These are phyloP conservation scores for Monilinia fructigena DNA, from an alignment of 2,329 filamentous ascomycete genomes.

Conservation along the genomic window DNA sequence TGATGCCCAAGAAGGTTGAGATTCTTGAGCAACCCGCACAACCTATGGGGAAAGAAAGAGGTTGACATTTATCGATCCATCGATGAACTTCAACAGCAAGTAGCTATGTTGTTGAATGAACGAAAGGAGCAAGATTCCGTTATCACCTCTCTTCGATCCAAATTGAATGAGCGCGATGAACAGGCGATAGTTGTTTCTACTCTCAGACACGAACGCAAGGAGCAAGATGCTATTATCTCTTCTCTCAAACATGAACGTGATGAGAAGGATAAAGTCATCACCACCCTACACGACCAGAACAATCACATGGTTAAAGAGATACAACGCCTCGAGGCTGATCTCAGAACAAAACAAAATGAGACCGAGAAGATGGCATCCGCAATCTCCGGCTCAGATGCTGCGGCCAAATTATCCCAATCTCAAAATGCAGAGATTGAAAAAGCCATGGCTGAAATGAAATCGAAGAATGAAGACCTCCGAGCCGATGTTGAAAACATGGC, in stretches of 20 bases:
- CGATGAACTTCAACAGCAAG: slow-evolving; percentile 18
- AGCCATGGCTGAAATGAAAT: background rate
- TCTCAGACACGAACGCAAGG: slow-evolving; percentile 4
- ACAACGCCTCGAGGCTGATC: slow-evolving; percentile 1
- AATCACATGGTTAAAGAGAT: slow-evolving; percentile 1
- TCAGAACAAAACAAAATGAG: background rate
- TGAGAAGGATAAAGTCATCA: background rate
- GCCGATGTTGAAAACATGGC: slow-evolving; percentile 1
- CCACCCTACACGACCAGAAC: background rate
- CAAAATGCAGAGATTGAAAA: slow-evolving; percentile 8
- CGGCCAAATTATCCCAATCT: background rate
- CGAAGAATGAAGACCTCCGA: slow-evolving; percentile 7
- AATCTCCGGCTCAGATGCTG: background rate
- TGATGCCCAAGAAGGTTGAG: slow-evolving; percentile 5
- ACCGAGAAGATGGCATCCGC: background rate
- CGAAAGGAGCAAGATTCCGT: slow-evolving; percentile 10
- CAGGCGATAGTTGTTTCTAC: background rate
- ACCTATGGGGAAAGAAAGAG: slow-evolving; percentile 16
- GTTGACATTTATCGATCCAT: slow-evolving; percentile 16
- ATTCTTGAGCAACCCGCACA: slow-evolving; percentile 1
- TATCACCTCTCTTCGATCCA: slow-evolving; percentile 8
- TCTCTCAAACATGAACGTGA: background rate
- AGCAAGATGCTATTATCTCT: slow-evolving; percentile 1
- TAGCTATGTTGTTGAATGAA: slow-evolving; percentile 14
- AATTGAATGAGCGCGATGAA: background rate